phyloP scores from a whole-genome alignment of 129 eudicot genomes.

The Escallonia rubra region DNA sequence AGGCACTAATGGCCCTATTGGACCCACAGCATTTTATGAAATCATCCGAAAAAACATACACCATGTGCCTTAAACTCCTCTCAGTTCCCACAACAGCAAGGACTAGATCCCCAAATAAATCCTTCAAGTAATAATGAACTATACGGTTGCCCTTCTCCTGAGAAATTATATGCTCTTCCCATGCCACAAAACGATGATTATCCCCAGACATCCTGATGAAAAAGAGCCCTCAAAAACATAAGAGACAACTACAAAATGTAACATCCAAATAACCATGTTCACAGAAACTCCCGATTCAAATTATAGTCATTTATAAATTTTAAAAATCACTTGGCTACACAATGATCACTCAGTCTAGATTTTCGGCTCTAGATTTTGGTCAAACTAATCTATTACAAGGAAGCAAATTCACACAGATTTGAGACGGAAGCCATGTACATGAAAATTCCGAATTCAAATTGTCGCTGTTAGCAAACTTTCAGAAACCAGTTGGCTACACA shows the following conservation, averaged over 20 bases:
- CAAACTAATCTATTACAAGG: too few species aligned
- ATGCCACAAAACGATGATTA: slow-evolving; percentile 14
- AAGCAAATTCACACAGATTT: too few species aligned
- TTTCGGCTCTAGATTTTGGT: too few species aligned
- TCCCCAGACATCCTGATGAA: slow-evolving; percentile 24
- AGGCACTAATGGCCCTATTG: background rate
- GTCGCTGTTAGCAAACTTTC: too few species aligned
- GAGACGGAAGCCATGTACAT: too few species aligned
- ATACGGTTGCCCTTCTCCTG: slow-evolving; percentile 26
- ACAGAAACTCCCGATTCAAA: background rate
- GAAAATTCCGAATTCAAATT: too few species aligned
- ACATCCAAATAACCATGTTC: background rate
- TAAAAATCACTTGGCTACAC: background rate
- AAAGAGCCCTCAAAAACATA: background rate
- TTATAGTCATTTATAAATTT: background rate
- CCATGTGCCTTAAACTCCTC: slow-evolving; percentile 40
- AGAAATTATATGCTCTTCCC: slow-evolving; percentile 39
- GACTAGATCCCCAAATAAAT: slow-evolving; percentile 19
- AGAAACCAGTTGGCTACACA: too few species aligned
- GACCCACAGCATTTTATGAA: slow-evolving; percentile 30
- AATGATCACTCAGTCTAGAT: background rate
- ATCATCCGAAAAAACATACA: slow-evolving; percentile 31
- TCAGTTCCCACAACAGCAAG: slow-evolving; percentile 45
- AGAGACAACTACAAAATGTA: background rate
- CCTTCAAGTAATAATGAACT: slow-evolving; percentile 31